Evolutionary conservation across 176 grass and related monocot genomes (phyloP).

Genomic region (Alloteropsis semialata): DNA sequence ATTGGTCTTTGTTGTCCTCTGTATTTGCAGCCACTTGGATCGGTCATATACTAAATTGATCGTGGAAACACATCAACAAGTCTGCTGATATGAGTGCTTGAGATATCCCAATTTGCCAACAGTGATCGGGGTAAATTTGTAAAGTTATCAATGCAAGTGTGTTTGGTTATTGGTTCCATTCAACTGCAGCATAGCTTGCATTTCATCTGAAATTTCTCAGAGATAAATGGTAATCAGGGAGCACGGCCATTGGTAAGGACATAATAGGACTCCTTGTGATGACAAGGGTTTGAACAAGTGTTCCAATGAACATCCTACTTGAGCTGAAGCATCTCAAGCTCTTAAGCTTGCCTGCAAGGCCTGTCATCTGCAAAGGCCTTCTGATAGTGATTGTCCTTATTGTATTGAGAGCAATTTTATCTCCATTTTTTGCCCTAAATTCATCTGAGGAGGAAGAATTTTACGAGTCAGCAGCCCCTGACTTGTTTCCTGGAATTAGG

Average conservation of each 20-base stretch:
- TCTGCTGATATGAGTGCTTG: neutral
- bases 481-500: slow-evolving; percentile 52
- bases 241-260: neutral
- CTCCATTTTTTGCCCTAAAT: slow-evolving; percentile 53
- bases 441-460: slow-evolving; percentile 50
- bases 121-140: neutral
- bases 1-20: neutral
- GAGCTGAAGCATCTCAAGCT: slow-evolving; percentile 55
- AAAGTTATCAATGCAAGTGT: slow-evolving; percentile 2
- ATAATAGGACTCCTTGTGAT: slow-evolving; percentile 8
- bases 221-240: neutral
- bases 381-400: slow-evolving; percentile 51
- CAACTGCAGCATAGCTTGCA: neutral
- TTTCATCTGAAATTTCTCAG: neutral
- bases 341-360: slow-evolving; percentile 41
- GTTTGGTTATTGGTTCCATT: slow-evolving; percentile 7
- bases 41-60: neutral
- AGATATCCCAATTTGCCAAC: neutral
- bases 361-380: slow-evolving; percentile 53
- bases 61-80: neutral
- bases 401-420: slow-evolving; percentile 52
- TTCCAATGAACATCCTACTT: slow-evolving; percentile 41
- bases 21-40: slow-evolving; percentile 24
- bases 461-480: slow-evolving; percentile 35
- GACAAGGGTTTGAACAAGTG: slow-evolving; percentile 22